Evolutionary conservation across 1,284 basidiomycete genomes (phyloP).

Genomic region (Leccinum pachyderme): DNA sequence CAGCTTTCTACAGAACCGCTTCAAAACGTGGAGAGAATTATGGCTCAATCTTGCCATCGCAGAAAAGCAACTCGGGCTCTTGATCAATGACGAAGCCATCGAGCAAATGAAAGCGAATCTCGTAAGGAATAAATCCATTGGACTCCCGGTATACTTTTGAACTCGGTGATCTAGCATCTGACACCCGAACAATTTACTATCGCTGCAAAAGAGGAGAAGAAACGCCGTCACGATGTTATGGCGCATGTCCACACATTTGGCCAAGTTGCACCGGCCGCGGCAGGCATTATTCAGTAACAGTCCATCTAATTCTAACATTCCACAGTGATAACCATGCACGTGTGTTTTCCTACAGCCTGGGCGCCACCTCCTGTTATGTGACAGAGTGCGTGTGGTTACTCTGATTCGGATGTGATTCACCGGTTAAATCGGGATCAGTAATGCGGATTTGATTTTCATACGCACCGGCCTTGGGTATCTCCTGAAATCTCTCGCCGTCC

Average conservation of each 20-base stretch:
- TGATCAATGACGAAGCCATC: conserved; percentile 89
- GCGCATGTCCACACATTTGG: conserved; percentile 99
- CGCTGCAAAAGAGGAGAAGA: conserved; percentile 95
- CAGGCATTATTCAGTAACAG: conserved; percentile 93
- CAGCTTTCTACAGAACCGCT: conserved; percentile 70
- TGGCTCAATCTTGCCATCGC: conserved; percentile 98
- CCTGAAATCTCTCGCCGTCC: conserved; percentile 82
- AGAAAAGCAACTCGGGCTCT: conserved; percentile 93
- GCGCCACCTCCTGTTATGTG: conserved; percentile 98
- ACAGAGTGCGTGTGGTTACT: conserved; percentile 71
- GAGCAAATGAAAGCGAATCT: conserved; percentile 92
- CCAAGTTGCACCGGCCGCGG: conserved; percentile 89
- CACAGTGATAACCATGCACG: conserved; percentile 10
- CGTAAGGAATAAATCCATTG: conserved; percentile 47
- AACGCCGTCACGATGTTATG: conserved; percentile 98
- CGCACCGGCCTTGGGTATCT: conserved; percentile 85
- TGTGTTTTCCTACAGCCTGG: conserved; percentile 55
- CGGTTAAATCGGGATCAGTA: conserved; percentile 48
- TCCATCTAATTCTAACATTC: conserved; percentile 6
- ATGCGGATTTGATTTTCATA: conserved; percentile 97
- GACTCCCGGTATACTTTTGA: conserved; percentile 2
- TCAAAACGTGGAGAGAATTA: conserved; percentile 94
- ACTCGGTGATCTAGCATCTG: conserved; percentile 51
- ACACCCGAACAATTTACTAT: conserved; percentile 90
- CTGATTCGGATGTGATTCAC: conserved; percentile 8